Conservation (phyloP, 2,329 filamentous ascomycete species). For the Zasmidium citrigriseum region DNA sequence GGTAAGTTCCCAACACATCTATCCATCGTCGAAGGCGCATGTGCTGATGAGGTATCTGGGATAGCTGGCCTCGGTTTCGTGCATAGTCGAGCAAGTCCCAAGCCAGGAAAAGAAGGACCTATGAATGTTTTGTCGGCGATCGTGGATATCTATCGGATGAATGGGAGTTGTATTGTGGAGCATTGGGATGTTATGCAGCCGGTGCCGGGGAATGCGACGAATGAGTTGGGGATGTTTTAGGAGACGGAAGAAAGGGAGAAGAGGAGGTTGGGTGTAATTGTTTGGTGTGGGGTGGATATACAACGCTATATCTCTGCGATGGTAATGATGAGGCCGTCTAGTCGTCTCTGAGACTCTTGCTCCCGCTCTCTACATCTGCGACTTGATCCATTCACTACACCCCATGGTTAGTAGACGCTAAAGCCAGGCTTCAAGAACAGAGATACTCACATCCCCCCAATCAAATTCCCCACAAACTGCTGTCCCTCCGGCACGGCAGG, state of each 20-base stretch:
- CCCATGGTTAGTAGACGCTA: too few relatives aligned
- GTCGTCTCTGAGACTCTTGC: too few relatives aligned
- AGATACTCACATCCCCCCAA: conserved; percentile 17
- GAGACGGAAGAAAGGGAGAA: too few relatives aligned
- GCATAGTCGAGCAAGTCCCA: not conserved
- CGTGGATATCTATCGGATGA: not conserved
- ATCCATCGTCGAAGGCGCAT: not conserved
- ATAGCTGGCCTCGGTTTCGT: not conserved
- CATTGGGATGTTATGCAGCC: not conserved
- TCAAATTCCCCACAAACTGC: conserved; percentile 19
- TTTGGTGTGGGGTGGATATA: too few relatives aligned
- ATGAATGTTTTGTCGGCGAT: not conserved
- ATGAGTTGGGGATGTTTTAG: not conserved
- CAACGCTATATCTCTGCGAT: too few relatives aligned
- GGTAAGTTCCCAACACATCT: not conserved
- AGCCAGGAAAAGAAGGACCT: not conserved
- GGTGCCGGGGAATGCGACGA: not conserved
- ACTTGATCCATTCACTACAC: not conserved
- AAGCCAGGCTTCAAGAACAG: not conserved
- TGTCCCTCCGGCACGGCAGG: conserved; percentile 16
- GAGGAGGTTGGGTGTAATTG: too few relatives aligned
- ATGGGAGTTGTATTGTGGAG: not conserved
- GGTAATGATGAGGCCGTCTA: too few relatives aligned
- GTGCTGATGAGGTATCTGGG: not conserved
- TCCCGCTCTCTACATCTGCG: not conserved